phyloP scores from a whole-genome alignment of 805 yeast species.

The Starmerella bacillaris region DNA sequence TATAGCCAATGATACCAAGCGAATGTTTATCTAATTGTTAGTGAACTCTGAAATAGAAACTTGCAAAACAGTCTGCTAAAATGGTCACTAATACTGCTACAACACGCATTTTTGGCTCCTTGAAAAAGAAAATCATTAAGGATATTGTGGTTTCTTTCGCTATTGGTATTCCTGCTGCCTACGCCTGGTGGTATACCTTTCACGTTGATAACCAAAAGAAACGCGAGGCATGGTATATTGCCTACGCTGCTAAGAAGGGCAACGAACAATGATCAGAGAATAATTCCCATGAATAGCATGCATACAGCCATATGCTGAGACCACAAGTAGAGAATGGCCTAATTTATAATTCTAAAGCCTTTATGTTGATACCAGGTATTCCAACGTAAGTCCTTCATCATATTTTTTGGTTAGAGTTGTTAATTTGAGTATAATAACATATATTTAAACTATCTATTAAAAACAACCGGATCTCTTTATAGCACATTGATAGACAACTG shows the following conservation, averaged over 20 bases:
- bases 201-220: slow-evolving; percentile 55
- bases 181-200: slow-evolving; percentile 69
- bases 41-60: background rate
- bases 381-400: no score
- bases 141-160: slow-evolving; percentile 40
- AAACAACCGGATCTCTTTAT: no score
- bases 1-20: slow-evolving; percentile 5
- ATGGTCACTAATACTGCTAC: slow-evolving; percentile 19
- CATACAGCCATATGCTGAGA: no score
- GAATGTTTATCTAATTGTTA: slow-evolving; percentile 1
- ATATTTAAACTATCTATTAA: no score
- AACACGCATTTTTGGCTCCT: slow-evolving; percentile 43
- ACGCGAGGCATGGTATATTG: slow-evolving; percentile 74
- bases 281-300: background rate
- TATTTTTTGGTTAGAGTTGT: no score
- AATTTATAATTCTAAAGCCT: no score
- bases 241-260: slow-evolving; percentile 56
- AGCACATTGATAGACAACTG: no score
- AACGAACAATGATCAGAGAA: slow-evolving; percentile 7
- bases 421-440: no score
- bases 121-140: slow-evolving; percentile 61
- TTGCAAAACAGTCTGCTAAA: background rate
- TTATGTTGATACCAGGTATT: no score
- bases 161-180: slow-evolving; percentile 44
- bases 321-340: no score